These are phyloP conservation scores for Solanum appendiculatum DNA, from an alignment of 257 asterid species.

Conservation along the genomic window DNA sequence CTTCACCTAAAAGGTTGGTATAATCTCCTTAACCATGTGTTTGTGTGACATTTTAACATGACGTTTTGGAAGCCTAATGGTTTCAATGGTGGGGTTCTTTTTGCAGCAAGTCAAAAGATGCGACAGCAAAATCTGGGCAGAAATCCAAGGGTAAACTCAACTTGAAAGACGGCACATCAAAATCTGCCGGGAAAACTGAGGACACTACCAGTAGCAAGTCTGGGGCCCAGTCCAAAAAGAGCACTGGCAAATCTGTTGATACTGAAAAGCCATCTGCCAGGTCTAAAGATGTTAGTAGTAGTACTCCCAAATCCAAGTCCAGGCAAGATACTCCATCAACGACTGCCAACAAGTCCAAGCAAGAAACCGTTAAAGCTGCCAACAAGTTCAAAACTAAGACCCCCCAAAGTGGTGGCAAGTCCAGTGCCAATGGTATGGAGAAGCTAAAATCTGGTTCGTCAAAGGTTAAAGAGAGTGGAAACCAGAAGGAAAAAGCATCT, in stretches of 20 bases:
- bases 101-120: conserved; percentile 42
- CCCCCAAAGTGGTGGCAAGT: conserved; percentile 25
- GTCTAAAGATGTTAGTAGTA: conserved; percentile 34
- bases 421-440: conserved; percentile 21
- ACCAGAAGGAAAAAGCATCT: conserved; percentile 27
- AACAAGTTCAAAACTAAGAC: conserved; percentile 43
- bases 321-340: conserved; percentile 7
- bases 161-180: conserved; percentile 26
- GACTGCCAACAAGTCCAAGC: conserved; percentile 22
- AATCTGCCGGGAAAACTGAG: conserved; percentile 30
- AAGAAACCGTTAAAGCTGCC: background rate
- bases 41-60: background rate
- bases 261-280: conserved; percentile 35
- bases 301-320: conserved; percentile 30
- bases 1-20: conserved; percentile 48
- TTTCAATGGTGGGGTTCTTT: conserved; percentile 12
- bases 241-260: conserved; percentile 22
- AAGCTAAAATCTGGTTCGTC: conserved; percentile 38
- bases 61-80: conserved; percentile 3
- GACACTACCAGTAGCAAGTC: conserved; percentile 24
- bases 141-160: conserved; percentile 38
- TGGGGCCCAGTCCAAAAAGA: conserved; percentile 3
- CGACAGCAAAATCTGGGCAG: conserved; percentile 33
- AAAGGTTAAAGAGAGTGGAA: conserved; percentile 44
- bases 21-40: background rate